These are phyloP conservation scores for Cytospora leucostoma DNA, from an alignment of 2,329 filamentous ascomycete genomes.

Conservation along the genomic window DNA sequence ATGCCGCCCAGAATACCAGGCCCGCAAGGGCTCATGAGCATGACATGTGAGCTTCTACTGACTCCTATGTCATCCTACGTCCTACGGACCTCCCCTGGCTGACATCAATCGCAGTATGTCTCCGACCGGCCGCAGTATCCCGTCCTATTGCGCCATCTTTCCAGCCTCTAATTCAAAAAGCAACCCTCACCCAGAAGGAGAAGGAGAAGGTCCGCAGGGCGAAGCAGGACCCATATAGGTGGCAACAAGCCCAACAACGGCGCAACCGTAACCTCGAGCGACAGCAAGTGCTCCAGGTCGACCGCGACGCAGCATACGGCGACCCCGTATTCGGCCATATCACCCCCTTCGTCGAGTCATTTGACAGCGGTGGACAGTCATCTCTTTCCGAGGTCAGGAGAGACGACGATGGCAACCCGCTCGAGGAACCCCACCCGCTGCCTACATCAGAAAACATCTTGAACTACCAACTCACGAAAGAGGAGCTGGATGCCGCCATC, in stretches of 20 bases:
- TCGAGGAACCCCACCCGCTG: constrained; percentile 43
- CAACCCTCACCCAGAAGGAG: constrained; percentile 62
- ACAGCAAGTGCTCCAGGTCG: constrained; percentile 66
- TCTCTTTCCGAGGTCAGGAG: constrained; percentile 38
- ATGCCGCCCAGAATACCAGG: constrained; percentile 70
- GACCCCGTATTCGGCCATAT: constrained; percentile 76
- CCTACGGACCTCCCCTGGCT: constrained; percentile 29
- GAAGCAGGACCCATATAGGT: constrained; percentile 78
- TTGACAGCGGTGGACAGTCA: constrained; percentile 64
- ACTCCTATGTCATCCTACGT: constrained; percentile 18
- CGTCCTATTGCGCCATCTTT: constrained; percentile 50
- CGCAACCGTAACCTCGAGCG: constrained; percentile 81
- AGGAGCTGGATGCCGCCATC: constrained; percentile 68
- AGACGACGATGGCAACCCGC: constrained; percentile 46
- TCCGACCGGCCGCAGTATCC: constrained; percentile 51
- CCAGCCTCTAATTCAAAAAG: constrained; percentile 64
- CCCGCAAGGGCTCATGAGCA: constrained; percentile 59
- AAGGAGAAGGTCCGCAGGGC: constrained; percentile 66
- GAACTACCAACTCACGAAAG: constrained; percentile 73
- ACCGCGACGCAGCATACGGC: constrained; percentile 67
- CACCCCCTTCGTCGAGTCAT: constrained; percentile 82
- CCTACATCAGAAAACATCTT: constrained; percentile 57
- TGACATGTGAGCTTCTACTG: constrained; percentile 56
- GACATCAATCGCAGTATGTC: constrained; percentile 52
- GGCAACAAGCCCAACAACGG: constrained; percentile 78